Percentiles rank a stretch among this genome's conserved stretches.
Conservation (phyloP, 441 rosid species). For the Gossypium trilobum region DNA sequence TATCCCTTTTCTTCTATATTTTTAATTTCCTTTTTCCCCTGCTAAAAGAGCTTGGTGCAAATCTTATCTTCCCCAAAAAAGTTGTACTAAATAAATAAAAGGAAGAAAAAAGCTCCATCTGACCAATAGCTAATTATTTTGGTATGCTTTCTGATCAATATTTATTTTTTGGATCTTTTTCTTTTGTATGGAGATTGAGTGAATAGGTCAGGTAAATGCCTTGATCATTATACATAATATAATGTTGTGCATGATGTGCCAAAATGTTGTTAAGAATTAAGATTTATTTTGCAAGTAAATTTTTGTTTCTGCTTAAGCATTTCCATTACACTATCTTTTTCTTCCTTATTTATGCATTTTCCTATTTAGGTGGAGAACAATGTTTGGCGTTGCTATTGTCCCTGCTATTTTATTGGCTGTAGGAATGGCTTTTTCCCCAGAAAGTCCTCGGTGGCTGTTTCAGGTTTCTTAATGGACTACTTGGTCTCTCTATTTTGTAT, state of each 20-base stretch:
- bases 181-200: background rate
- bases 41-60: background rate
- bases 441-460: slow-evolving; percentile 98
- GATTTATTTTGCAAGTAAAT: background rate
- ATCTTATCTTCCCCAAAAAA: background rate
- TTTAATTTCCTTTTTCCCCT: no score
- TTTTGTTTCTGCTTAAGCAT: slow-evolving; percentile 2
- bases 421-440: slow-evolving; percentile 88
- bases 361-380: slow-evolving; percentile 84
- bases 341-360: background rate
- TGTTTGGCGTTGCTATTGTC: slow-evolving; percentile 75
- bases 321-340: background rate
- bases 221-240: background rate
- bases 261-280: background rate
- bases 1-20: background rate
- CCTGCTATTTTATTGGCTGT: slow-evolving; percentile 77
- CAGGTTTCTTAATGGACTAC: slow-evolving; percentile 45
- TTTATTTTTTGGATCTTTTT: background rate
- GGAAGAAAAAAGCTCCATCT: background rate
- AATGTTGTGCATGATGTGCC: background rate
- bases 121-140: background rate
- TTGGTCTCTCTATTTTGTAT: background rate
- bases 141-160: background rate
- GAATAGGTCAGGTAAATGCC: background rate
- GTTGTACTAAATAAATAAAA: background rate